Evolutionary conservation across 768 basidiomycete species (phyloP), one percentile per base, ranked within the genome.

Genomic region (Porpolomopsis calyptriformis): DNA sequence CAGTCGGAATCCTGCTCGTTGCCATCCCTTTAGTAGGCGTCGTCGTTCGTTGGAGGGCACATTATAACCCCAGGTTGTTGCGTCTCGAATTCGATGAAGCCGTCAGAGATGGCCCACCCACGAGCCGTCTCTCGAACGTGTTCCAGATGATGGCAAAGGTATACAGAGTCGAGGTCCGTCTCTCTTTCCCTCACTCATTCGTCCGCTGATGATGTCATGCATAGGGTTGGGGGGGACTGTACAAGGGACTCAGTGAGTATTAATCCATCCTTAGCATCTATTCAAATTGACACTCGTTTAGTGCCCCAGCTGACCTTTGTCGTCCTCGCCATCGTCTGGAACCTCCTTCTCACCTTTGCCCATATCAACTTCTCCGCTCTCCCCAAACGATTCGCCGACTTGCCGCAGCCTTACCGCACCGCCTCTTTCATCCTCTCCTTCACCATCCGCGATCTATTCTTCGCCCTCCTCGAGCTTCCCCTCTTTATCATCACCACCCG

Each of bases 21-120:
- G 64, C 76, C 14, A 74, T 85, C 4, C 76, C 79, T 12, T 62
- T 86, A 10, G 70, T 75, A 5, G 85, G 85, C 3, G 69, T 80
- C 10, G 67, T 88, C 7, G 79, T 89, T 5, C 73, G 86, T 39
- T 78, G 85, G 59, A 72, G 88, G 62, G 85, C 85, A 25, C 86
- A 90, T 57, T 90, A 85, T 66, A 86, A 85, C 55, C 88, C 88
- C 2, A 85, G 82, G 60, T 26, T n/a, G 20, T 77, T 91, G 34
- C 84, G 81, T 43, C 70, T 90, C 27, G 88, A 89, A 60, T 66
- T 71, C 26, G 85, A 87, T 77, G 16, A 72, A 79, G 60, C 76
- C 85, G 0, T 77, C 85, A n/a, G n/a, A n/a, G n/a, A n/a, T n/a
- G n/a, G n/a, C n/a, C n/a, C n/a, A n/a, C 55, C 80, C 83, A 7